A percentile compares a stretch with the other conserved stretches of the same genome.
Evolutionary conservation across 306 rosid genomes (phyloP).

Genomic region (Corylus heterophylla): DNA sequence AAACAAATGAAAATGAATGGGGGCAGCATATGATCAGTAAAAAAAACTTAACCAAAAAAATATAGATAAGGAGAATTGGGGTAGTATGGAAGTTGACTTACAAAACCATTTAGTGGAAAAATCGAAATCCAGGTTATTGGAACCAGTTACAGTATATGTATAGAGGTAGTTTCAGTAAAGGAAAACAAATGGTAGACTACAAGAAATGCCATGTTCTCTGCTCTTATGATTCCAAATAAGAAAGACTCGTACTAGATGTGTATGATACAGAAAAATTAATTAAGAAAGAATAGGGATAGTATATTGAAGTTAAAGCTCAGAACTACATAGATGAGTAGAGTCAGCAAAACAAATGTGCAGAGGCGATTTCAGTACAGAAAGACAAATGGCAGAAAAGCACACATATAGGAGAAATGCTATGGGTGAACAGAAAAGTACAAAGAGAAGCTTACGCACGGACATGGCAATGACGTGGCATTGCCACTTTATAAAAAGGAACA

Average conservation of each 20-base stretch:
- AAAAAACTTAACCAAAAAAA: not conserved
- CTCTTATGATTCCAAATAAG: not conserved
- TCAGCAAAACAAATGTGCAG: not conserved
- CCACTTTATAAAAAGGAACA: too few species aligned
- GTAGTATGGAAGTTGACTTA: not conserved
- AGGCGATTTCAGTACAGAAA: not conserved
- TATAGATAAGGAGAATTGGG: not conserved
- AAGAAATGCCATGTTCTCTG: not conserved
- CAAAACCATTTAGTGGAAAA: not conserved
- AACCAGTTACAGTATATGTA: not conserved
- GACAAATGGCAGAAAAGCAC: not conserved
- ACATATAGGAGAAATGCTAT: not conserved
- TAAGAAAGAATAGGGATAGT: not conserved
- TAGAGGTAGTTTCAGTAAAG: not conserved
- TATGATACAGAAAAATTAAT: not conserved
- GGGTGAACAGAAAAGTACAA: too few species aligned
- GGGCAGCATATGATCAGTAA: not conserved
- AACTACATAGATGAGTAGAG: not conserved
- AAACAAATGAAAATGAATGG: constrained; percentile 20
- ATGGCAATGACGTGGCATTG: too few species aligned
- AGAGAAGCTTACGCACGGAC: too few species aligned
- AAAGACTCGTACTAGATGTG: not conserved
- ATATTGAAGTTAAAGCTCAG: not conserved
- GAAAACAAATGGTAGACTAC: not conserved
- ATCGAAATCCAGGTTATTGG: not conserved